Base-by-base conservation (phyloP, 2,329 filamentous ascomycete genomes). In the Chalara sp. region DNA sequence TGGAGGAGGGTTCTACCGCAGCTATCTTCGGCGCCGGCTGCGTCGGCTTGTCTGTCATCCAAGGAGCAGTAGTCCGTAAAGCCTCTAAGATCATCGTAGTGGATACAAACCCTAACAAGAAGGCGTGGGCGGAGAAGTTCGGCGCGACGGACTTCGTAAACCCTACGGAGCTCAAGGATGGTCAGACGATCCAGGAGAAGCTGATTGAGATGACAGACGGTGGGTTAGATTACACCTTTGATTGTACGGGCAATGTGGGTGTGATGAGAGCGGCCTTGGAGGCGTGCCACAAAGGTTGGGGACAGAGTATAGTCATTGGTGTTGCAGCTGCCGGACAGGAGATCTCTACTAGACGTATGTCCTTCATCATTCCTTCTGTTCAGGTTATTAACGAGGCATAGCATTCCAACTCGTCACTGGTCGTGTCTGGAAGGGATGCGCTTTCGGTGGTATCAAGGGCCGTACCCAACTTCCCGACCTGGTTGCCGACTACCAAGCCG, bases 211-310 rank as follows among this genome's bases (percentile, higher is more conserved):
- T 97, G 86, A 99, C 93, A 1, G 93, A 97, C 65, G 93, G 93
- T 59, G 93, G 93, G 47, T 95, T 90, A 69, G 93, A 99, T 76
- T 97, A 96, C 77, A 99, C 93, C 46, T 99, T 99, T 68, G 93
- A 99, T 76, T 97, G 93, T 79, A 99, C 93, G 6, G 93, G 93
- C 53, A 97, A 97, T 66, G 91, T 97, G 48, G 81, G 84, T 61
- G 93, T 99, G 50, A 99, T 96, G 93, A 81, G 93, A 57, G 87
- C 89, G 48, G 93, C 93, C 40, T 83, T 99, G 54, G 92, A 99
- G 76, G 91, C 93, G 46, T 97, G 91, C 77, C 93, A 99, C 79
- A 99, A 99, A 82, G 93, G 93, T 46, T 99, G 93, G 93, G 93
- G 93, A 64, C 83, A 96, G 79, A 95, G 87, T 68, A 96, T 99